A percentile compares a stretch with the other conserved stretches of the same genome.
These are phyloP conservation scores for Crataegus laevigata DNA, from an alignment of 306 rosid species.

Conservation along the genomic window DNA sequence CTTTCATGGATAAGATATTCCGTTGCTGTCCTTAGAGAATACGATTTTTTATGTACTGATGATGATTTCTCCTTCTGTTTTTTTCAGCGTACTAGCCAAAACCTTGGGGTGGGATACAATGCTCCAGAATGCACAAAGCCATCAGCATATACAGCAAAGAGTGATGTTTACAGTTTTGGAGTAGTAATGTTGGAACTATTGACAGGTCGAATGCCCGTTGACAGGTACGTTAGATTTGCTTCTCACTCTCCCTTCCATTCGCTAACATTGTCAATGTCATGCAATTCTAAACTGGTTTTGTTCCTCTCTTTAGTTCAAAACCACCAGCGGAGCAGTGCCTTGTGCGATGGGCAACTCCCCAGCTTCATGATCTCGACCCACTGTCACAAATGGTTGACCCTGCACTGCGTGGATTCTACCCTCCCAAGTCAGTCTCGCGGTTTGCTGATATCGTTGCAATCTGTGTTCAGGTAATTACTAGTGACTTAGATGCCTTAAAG, in stretches of 20 bases:
- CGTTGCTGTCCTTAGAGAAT: no score
- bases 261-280: not conserved
- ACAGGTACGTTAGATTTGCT: conserved; percentile 38
- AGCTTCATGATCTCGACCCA: conserved; percentile 61
- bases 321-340: conserved; percentile 55
- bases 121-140: conserved; percentile 82
- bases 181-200: conserved; percentile 84
- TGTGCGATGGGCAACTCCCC: conserved; percentile 80
- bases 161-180: conserved; percentile 82
- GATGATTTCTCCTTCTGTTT: not conserved
- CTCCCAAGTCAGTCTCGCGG: conserved; percentile 73
- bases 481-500: not conserved
- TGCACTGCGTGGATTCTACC: conserved; percentile 78
- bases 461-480: conserved; percentile 58
- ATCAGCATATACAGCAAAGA: conserved; percentile 55
- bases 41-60: not conserved
- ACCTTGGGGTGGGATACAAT: conserved; percentile 68
- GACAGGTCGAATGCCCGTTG: conserved; percentile 79
- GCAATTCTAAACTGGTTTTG: not conserved
- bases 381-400: conserved; percentile 70
- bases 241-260: not conserved
- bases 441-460: conserved; percentile 74
- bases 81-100: conserved; percentile 55
- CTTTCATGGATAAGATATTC: not conserved
- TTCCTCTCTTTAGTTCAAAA: conserved; percentile 37